Evolutionary conservation across 2,329 filamentous ascomycete species (phyloP).

Genomic region (Aspergillus spinulosporus): DNA sequence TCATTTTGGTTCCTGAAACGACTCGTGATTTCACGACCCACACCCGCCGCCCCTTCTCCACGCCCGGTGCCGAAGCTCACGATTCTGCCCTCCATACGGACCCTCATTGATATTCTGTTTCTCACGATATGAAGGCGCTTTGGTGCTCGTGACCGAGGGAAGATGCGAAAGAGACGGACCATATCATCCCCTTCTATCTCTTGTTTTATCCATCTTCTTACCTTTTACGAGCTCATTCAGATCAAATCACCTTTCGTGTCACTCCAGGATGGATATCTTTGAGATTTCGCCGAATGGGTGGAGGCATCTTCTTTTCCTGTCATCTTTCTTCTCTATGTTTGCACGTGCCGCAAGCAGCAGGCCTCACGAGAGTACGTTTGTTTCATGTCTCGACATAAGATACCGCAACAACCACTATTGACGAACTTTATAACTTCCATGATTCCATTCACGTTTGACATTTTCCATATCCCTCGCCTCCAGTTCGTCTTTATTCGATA

Average conservation of each 20-base stretch:
- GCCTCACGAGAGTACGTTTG: constrained; percentile 31
- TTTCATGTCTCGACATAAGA: constrained; percentile 38
- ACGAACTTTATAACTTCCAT: constrained; percentile 27
- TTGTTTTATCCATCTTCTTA: constrained; percentile 5
- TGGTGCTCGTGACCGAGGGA: constrained; percentile 16
- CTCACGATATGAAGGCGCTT: constrained; percentile 19
- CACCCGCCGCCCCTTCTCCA: constrained; percentile 18
- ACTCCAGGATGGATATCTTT: constrained; percentile 16
- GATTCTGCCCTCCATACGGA: constrained; percentile 19
- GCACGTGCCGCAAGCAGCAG: constrained; percentile 25
- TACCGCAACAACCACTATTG: constrained; percentile 39
- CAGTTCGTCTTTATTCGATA: constrained; percentile 5
- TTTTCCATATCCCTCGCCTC: constrained; percentile 8
- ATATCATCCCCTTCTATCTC: constrained; percentile 6
- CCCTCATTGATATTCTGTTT: constrained; percentile 17
- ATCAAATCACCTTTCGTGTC: constrained; percentile 18
- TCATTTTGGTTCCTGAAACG: constrained; percentile 25
- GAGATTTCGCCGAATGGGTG: constrained; percentile 18
- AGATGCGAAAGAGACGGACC: constrained; percentile 9
- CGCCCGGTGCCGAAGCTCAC: constrained; percentile 21
- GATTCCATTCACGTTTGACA: constrained; percentile 9
- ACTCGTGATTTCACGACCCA: constrained; percentile 23
- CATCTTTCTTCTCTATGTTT: constrained; percentile 13
- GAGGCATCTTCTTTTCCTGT: constrained; percentile 14
- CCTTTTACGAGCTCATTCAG: constrained; percentile 1